Conservation (phyloP, 202 grass and related monocot genomes). For the Setaria viridis region DNA sequence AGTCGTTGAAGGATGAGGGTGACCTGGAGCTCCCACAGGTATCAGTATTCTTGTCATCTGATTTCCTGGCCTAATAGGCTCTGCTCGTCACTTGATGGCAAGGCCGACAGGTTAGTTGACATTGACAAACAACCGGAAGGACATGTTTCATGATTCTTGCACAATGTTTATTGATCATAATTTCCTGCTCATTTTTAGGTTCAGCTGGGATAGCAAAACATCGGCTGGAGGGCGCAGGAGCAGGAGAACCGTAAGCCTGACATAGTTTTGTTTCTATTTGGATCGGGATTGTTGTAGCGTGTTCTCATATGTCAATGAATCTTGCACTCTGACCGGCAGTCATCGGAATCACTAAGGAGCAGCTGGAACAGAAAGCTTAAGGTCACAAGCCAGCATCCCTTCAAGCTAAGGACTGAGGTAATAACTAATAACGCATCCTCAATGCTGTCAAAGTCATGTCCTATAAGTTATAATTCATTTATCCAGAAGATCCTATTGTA, state of each 20-base stretch:
- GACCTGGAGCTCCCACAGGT: conserved; percentile 8
- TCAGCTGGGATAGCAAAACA: conserved; percentile 65
- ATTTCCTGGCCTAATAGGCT: conserved; percentile 51
- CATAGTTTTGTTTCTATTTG: not conserved
- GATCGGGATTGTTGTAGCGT: not conserved
- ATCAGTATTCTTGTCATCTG: conserved; percentile 50
- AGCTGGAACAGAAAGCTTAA: conserved; percentile 90
- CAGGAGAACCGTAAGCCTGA: conserved; percentile 65
- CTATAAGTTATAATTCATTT: not conserved
- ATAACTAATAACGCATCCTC: conserved; percentile 42
- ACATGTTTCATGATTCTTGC: conserved; percentile 18
- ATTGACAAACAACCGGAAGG: not conserved
- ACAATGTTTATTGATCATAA: conserved; percentile 30
- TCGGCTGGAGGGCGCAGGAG: conserved; percentile 64
- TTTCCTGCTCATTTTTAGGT: conserved; percentile 50
- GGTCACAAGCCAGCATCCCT: conserved; percentile 88
- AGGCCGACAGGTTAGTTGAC: conserved; percentile 58
- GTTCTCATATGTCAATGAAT: conserved; percentile 10
- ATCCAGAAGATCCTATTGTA: not conserved
- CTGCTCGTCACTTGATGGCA: conserved; percentile 66
- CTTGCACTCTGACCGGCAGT: conserved; percentile 50
- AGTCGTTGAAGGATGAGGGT: conserved; percentile 47
- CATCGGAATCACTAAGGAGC: conserved; percentile 67
- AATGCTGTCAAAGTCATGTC: not conserved
- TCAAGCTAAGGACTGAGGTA: conserved; percentile 98